Base-by-base conservation (phyloP, 257 asterid genomes). In the Striga asiatica region DNA sequence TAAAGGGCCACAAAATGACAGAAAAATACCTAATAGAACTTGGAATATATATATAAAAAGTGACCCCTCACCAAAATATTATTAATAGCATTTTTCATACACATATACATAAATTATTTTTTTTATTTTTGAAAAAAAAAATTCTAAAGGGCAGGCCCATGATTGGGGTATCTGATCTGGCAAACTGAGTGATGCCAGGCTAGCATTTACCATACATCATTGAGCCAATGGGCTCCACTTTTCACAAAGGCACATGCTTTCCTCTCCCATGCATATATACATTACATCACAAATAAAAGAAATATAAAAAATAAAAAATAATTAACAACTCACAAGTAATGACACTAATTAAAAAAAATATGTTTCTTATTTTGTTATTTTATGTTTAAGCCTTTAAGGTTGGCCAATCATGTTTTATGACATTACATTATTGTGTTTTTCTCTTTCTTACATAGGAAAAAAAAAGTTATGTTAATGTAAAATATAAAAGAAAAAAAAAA, bases 161-260 rank as follows among this genome's bases (percentile, higher is more conserved):
- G 4, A 9, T 56, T 67, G 79, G 86, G 86, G 69, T n/a, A n/a
- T 68, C 78, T 83, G 96, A 87, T 81, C 89, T 87, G 96, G 94
- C 94, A 74, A 71, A 45, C 74, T 67, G 61, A 81, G 83, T 83
- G 86, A 77, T 74, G 93, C 88, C 94, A 87, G 94, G 76, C 94
- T 81, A 77, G 87, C 87, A 77, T 34, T 76, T 75, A 55, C 81
- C 71, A 72, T 69, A 66, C 83, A 83, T 87, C 78, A 83, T 79
- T 87, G 78, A 65, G 71, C 50, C 39, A 23, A 32, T 72, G 89
- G 94, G 75, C 3, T 82, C 92, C 69, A 38, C 37, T 1, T 60
- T 58, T 50, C 76, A 62, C 80, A 74, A 69, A 65, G n/a, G 74
- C 84, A 73, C 91, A 75, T 81, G 95, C 87, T 76, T 66, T 37